Conservation (phyloP, 345 rosid genomes). For the Eucalyptus camaldulensis region DNA sequence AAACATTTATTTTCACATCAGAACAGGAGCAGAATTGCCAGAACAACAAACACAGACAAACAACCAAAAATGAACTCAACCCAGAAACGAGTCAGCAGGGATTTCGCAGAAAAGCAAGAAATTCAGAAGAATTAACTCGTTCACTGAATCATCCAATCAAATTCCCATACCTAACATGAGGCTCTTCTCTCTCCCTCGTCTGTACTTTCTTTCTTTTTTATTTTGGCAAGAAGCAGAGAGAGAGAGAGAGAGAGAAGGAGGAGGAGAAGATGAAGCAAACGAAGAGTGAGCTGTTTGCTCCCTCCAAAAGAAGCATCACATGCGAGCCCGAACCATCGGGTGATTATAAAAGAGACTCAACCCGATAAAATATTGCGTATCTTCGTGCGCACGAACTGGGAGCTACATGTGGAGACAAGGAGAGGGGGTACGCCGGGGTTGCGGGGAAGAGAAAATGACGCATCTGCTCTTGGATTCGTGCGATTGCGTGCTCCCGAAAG, state of each 20-base stretch:
- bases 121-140: background rate
- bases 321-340: background rate
- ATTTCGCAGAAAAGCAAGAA: background rate
- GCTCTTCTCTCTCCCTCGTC: background rate
- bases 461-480: background rate
- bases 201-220: background rate
- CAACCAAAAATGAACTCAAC: background rate
- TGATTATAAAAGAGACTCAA: background rate
- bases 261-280: background rate
- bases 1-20: background rate
- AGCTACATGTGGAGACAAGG: slow-evolving; percentile 17
- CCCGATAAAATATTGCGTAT: slow-evolving; percentile 1
- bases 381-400: slow-evolving; percentile 10
- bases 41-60: background rate
- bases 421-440: background rate
- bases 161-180: background rate
- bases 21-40: background rate
- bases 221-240: background rate
- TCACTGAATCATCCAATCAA: background rate
- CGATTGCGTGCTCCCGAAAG: background rate
- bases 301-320: slow-evolving; percentile 28
- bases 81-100: background rate
- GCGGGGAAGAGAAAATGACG: background rate
- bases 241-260: background rate
- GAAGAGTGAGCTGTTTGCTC: slow-evolving; percentile 17